Conservation (phyloP, 2,329 filamentous ascomycete genomes). For the Blumeria hordei region DNA sequence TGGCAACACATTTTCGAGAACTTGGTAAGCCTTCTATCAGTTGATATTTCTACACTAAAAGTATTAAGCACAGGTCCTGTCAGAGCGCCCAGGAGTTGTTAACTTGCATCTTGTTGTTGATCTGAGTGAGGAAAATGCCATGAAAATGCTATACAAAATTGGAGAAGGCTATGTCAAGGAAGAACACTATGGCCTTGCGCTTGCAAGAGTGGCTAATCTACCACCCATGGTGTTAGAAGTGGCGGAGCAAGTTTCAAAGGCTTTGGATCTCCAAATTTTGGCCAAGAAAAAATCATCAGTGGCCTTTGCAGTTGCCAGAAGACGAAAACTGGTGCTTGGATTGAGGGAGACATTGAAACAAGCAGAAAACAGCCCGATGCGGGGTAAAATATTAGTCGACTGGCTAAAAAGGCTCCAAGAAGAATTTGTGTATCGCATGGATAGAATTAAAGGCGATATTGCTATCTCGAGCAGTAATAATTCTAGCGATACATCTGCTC, state of each 20-base stretch:
- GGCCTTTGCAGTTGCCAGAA: slow-evolving; percentile 31
- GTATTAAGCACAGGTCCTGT: slow-evolving; percentile 39
- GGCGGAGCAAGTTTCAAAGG: slow-evolving; percentile 40
- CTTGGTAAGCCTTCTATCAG: slow-evolving; percentile 22
- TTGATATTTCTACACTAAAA: slow-evolving; percentile 1
- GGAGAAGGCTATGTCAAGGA: slow-evolving; percentile 45
- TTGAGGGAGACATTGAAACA: slow-evolving; percentile 50
- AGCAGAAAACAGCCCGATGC: slow-evolving; percentile 37
- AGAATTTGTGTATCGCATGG: slow-evolving; percentile 53
- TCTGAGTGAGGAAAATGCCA: slow-evolving; percentile 28
- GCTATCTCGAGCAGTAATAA: neutral
- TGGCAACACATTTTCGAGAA: slow-evolving; percentile 79
- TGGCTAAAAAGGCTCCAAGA: slow-evolving; percentile 46
- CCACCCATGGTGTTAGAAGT: slow-evolving; percentile 40
- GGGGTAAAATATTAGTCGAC: slow-evolving; percentile 32
- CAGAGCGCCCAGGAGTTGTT: slow-evolving; percentile 52
- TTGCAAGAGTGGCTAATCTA: slow-evolving; percentile 53
- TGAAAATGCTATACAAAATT: slow-evolving; percentile 78
- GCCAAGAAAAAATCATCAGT: slow-evolving; percentile 33
- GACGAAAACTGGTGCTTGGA: slow-evolving; percentile 48
- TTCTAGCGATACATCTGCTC: too few relatives aligned
- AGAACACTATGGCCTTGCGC: slow-evolving; percentile 59
- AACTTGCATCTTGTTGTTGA: slow-evolving; percentile 63
- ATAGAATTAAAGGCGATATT: slow-evolving; percentile 24
- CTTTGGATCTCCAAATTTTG: slow-evolving; percentile 32